Evolutionary conservation across 805 yeast genomes (phyloP).

Genomic region (Candida nonsorbophila): DNA sequence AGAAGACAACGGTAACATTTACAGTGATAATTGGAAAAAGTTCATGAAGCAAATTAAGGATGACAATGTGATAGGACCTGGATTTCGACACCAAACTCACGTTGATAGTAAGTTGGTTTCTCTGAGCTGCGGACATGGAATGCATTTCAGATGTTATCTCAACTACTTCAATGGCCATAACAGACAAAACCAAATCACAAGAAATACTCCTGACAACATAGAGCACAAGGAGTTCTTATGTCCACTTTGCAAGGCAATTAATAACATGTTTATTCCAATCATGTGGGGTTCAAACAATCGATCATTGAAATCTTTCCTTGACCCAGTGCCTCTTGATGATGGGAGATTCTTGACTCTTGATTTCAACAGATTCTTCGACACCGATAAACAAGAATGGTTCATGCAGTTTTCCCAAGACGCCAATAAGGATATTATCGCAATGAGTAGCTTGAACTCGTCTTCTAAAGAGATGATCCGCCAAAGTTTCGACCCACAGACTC

Average conservation of each 20-base stretch:
- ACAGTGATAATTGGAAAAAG: conserved; percentile 28
- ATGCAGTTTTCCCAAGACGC: conserved; percentile 13
- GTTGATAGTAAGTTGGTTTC: conserved; percentile 45
- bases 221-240: conserved; percentile 75
- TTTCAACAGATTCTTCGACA: conserved; percentile 9
- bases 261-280: conserved; percentile 78
- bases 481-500: conserved; percentile 6
- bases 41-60: conserved; percentile 33
- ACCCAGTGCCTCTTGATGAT: conserved; percentile 5
- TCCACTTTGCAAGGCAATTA: conserved; percentile 85
- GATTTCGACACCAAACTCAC: conserved; percentile 45
- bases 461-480: conserved; percentile 24
- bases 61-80: conserved; percentile 59
- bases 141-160: conserved; percentile 76
- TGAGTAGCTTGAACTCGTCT: conserved; percentile 18
- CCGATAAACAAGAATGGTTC: conserved; percentile 15
- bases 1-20: conserved; percentile 9
- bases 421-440: conserved; percentile 17
- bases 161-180: conserved; percentile 55
- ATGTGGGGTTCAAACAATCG: conserved; percentile 50
- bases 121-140: conserved; percentile 89
- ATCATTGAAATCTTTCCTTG: conserved; percentile 17
- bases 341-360: conserved; percentile 11
- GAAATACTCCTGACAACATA: conserved; percentile 73
- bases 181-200: conserved; percentile 66